These are phyloP conservation scores for Vigna unguiculata DNA, from an alignment of 306 rosid genomes.

Conservation along the genomic window DNA sequence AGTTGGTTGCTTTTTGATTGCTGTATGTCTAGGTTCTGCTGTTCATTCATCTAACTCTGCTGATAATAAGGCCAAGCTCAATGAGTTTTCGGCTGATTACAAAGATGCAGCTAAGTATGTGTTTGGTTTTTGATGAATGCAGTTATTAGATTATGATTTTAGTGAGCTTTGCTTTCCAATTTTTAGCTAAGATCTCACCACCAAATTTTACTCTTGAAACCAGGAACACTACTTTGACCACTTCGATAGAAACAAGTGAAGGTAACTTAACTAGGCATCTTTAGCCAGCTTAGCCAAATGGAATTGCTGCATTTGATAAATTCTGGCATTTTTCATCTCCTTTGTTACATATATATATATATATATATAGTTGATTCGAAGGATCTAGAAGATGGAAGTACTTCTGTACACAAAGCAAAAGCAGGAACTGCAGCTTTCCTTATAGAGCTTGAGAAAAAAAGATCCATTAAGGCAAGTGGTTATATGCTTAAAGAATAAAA, in stretches of 20 bases:
- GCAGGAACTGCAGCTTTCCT: conserved; percentile 87
- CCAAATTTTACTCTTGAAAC: conserved; percentile 23
- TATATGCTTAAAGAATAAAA: no score
- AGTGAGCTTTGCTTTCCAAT: not conserved
- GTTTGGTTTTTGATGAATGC: conserved; percentile 25
- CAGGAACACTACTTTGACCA: conserved; percentile 51
- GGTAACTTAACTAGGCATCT: conserved; percentile 49
- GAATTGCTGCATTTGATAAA: conserved; percentile 7
- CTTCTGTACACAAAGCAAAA: conserved; percentile 51
- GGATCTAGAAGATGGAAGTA: conserved; percentile 56
- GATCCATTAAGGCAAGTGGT: conserved; percentile 78
- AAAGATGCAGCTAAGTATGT: conserved; percentile 57
- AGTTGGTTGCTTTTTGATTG: conserved; percentile 88
- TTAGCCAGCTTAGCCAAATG: not conserved
- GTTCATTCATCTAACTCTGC: conserved; percentile 88
- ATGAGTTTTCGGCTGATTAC: conserved; percentile 39
- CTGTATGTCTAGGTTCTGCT: conserved; percentile 84
- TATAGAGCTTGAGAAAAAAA: conserved; percentile 71
- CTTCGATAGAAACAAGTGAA: conserved; percentile 40
- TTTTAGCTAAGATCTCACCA: conserved; percentile 1
- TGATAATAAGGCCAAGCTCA: conserved; percentile 79
- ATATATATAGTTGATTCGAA: conserved; percentile 47
- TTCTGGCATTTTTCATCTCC: conserved; percentile 20
- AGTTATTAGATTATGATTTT: conserved; percentile 1
- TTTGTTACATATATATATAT: conserved; percentile 37